Evolutionary conservation across 306 rosid genomes (phyloP), one percentile per base, ranked within the genome.

Genomic region (Ormosia emarginata): DNA sequence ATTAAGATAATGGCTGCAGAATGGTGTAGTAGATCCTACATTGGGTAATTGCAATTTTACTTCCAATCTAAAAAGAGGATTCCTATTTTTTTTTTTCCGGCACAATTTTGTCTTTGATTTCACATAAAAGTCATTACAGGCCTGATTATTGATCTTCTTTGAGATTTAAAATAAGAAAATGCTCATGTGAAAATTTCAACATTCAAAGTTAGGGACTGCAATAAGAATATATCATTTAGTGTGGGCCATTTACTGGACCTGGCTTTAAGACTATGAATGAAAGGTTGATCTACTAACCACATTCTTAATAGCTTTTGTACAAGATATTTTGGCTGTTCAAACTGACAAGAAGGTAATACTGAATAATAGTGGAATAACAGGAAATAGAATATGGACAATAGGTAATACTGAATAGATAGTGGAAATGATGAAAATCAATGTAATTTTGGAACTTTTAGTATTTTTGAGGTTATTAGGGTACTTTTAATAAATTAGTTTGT

Each of bases 171-270:
- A 14, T 18, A 40, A 83, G 30, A 40, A 71, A 71, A 39, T 15
- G 8, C 4, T 18, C 50, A 17, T 12, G 41, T 44, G 55, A 43
- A 68, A 75, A 56, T 59, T 77, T 66, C 56, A 33, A 39, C 59
- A 71, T 15, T 40, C 43, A 71, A 49, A 34, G 47, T 61, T 32
- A 41, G 36, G 29, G 6, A 37, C 11, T n/a, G 61, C 53, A 17
- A 15, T 47, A 53, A 67, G 79, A 77, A 82, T 46, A 71, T 75
- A 71, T 86, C 80, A 82, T 75, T 46, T 34, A 30, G 52, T 17
- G 67, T 63, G 67, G 76, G 77, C 59, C 36, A 65, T 44, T 61
- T 78, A 72, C 11, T 41, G 61, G 75, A 85, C 78, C 75, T 84
- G 4, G 3, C 49, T 63, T 15, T 14, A 49, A 63, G 64, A 65